Percentiles rank a stretch among this genome's conserved stretches.
Evolutionary conservation across 495 filamentous ascomycete species (phyloP).

Genomic region (Aspergillus conjunctus): DNA sequence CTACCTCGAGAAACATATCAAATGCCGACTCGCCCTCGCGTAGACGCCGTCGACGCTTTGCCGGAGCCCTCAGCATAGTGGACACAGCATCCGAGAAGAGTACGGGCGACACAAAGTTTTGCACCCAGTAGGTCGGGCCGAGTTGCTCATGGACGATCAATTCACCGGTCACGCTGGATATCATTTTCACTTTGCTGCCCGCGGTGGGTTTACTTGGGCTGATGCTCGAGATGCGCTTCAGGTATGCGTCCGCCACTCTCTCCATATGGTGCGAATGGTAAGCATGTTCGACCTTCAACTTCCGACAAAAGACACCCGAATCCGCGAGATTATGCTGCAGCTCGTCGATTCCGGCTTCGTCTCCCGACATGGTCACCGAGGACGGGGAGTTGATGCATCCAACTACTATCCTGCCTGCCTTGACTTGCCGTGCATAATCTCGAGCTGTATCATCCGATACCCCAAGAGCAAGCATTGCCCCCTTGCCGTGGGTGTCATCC

Average conservation of each 20-base stretch:
- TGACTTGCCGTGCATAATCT: neutral
- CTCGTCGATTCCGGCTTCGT: constrained; percentile 35
- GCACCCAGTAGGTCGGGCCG: constrained; percentile 2
- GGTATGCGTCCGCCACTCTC: constrained; percentile 15
- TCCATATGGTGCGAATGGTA: constrained; percentile 37
- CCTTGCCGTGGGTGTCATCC: neutral
- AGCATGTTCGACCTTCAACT: constrained; percentile 17
- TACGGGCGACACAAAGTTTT: neutral
- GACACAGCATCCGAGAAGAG: neutral
- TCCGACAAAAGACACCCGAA: constrained; percentile 9
- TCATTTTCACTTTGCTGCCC: neutral
- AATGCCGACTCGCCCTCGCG: neutral
- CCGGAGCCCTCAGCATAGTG: neutral
- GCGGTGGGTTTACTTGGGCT: neutral
- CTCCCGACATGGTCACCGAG: constrained; percentile 44
- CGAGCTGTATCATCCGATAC: constrained; percentile 10
- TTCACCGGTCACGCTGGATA: neutral
- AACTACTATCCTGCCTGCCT: constrained; percentile 23
- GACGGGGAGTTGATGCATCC: constrained; percentile 46
- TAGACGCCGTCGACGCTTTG: neutral
- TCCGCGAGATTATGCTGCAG: constrained; percentile 18
- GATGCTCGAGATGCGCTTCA: neutral
- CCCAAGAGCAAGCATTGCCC: constrained; percentile 28
- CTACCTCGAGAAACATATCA: constrained; percentile 6
- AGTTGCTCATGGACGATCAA: neutral